Evolutionary conservation across 345 rosid genomes (phyloP).

Genomic region (Hevea brasiliensis): DNA sequence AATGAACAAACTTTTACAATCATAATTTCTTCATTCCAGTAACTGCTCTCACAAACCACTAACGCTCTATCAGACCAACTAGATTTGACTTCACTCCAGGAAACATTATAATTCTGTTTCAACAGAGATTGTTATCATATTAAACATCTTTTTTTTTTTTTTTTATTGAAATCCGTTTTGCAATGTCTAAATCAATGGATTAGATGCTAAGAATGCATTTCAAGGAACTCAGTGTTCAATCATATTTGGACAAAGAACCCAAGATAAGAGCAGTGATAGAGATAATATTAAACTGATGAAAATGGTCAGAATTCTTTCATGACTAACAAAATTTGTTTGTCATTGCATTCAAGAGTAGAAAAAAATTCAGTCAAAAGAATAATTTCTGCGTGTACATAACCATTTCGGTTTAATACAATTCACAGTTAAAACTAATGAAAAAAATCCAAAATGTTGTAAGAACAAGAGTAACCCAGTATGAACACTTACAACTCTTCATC

Average conservation of each 20-base stretch:
- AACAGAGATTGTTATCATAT: neutral
- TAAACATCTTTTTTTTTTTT: neutral
- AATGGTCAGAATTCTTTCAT: slow-evolving; percentile 2
- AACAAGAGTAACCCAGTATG: slow-evolving; percentile 29
- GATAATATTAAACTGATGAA: neutral
- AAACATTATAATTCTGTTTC: neutral
- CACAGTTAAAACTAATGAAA: slow-evolving; percentile 20
- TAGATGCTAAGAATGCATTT: neutral
- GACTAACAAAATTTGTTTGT: slow-evolving; percentile 1
- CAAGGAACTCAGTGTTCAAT: no score
- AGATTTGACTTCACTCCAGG: neutral
- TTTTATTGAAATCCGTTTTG: neutral
- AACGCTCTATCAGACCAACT: neutral
- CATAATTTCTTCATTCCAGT: neutral
- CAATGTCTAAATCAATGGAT: neutral
- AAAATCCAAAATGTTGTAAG: slow-evolving; percentile 31
- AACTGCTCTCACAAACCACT: neutral
- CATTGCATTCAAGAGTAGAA: neutral
- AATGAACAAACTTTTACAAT: no score
- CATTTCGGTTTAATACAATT: slow-evolving; percentile 32
- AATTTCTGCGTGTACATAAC: slow-evolving; percentile 15
- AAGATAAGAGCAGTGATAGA: neutral
- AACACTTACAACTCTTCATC: slow-evolving; percentile 31
- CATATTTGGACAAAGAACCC: neutral
- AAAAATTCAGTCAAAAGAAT: slow-evolving; percentile 22